Conservation (phyloP, 257 asterid genomes). For the Solanum tacnaense region DNA sequence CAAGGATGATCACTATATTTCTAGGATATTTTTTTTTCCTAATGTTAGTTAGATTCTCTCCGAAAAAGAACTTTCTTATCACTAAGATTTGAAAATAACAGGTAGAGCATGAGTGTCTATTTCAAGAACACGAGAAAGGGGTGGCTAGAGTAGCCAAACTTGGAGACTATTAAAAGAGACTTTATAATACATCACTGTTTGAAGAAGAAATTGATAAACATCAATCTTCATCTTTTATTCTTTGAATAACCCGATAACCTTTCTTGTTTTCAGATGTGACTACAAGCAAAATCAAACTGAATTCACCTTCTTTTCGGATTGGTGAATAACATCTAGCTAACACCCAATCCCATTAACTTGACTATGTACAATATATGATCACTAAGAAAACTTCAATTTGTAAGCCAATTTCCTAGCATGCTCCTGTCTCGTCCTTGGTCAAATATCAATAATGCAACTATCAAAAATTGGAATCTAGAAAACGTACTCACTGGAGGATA, state of each 20-base stretch:
- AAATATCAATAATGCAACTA: neutral
- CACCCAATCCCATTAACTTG: neutral
- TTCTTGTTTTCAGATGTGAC: neutral
- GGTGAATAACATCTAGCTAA: neutral
- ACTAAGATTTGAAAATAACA: neutral
- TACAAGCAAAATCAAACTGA: neutral
- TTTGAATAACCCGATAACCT: neutral
- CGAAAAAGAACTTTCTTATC: neutral
- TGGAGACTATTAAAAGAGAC: neutral
- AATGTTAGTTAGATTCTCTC: neutral
- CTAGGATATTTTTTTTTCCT: neutral
- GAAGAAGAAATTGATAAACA: neutral
- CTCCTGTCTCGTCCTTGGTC: neutral
- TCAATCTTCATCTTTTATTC: neutral
- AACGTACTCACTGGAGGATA: neutral
- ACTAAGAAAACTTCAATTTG: neutral
- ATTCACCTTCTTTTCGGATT: neutral
- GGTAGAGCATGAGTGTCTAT: neutral
- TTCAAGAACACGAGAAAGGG: neutral
- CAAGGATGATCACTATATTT: neutral
- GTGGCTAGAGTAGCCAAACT: neutral
- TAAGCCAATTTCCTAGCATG: neutral
- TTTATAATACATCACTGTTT: neutral
- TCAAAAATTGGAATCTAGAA: neutral
- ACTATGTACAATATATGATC: neutral